Evolutionary conservation across 2,329 filamentous ascomycete genomes (phyloP), one percentile per base, ranked within the genome.

Genomic region (Aspergillus sp.): DNA sequence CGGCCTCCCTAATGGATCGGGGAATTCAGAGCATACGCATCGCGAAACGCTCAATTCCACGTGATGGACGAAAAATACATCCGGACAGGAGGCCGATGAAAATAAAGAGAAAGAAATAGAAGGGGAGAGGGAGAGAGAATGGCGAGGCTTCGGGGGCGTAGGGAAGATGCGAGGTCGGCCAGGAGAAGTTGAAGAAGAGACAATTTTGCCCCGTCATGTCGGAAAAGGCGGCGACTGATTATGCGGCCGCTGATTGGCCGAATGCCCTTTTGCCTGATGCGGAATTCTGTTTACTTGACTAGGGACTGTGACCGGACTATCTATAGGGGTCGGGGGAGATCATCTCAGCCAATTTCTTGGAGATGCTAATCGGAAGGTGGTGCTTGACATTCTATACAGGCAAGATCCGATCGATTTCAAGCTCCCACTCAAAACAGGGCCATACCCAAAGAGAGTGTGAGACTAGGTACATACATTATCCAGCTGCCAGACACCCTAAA

Each of bases 391-490:
- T 19, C 19, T 19, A 19, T 19, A 19, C 19, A 19, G 19, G 19
- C 19, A 19, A 19, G 19, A 19, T 19, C 19, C 19, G 19, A 19
- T 19, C 19, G 19, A 19, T 19, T 19, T 19, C 19, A 19, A 19
- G 19, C 19, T 19, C 19, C 19, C 19, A 19, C 19, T 19, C 19
- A 19, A 19, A 19, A 19, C 19, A 19, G 19, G 19, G 19, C 19
- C 19, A 19, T 19, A 19, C 19, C 19, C 19, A 19, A 19, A 19
- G 19, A 19, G 19, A 19, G 19, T 19, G 19, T 19, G 26, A 39
- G 52, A 63, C 57, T 62, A 62, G 57, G 54, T 65, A 66, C 58
- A 64, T 64, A 65, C 61, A 66, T 64, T 63, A 64, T 62, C 58
- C 60, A 62, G 57, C 57, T 64, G 57, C 53, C 59, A 55, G 50